Evolutionary conservation across 352 stramenopile species (phyloP).

Genomic region (Globisporangium nodosum): DNA sequence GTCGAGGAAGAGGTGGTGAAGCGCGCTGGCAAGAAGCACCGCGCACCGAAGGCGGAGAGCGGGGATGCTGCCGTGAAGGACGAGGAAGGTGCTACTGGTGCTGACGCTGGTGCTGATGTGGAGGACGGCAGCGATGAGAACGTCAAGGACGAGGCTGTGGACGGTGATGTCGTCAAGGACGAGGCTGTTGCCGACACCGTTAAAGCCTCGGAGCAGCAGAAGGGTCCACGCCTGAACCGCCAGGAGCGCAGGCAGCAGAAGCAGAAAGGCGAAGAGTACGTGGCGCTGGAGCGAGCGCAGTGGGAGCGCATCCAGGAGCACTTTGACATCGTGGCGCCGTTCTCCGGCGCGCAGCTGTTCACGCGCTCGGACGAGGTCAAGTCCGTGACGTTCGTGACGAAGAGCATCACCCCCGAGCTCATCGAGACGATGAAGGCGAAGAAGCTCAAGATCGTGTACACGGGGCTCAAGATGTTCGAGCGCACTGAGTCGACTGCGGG

Average conservation of each 20-base stretch:
- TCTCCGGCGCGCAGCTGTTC: constrained; percentile 78
- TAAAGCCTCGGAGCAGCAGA: constrained; percentile 13
- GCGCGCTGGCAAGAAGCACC: constrained; percentile 14
- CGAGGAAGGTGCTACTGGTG: constrained; percentile 13
- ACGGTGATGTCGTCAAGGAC: background rate
- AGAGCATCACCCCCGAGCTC: constrained; percentile 78
- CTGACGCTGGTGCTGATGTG: background rate
- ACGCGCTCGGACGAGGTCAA: constrained; percentile 85
- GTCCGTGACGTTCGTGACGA: constrained; percentile 79
- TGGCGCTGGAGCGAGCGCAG: constrained; percentile 55
- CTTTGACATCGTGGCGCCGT: constrained; percentile 65
- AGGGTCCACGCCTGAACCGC: constrained; percentile 15
- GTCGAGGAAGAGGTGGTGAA: constrained; percentile 16
- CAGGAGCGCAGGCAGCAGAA: constrained; percentile 45
- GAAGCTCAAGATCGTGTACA: constrained; percentile 88
- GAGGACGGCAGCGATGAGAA: background rate
- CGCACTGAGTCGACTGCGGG: constrained; percentile 70
- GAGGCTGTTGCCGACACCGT: constrained; percentile 13
- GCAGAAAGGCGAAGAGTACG: constrained; percentile 66
- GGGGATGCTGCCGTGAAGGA: background rate
- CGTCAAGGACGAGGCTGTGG: constrained; percentile 1
- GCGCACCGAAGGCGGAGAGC: constrained; percentile 17
- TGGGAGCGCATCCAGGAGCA: constrained; percentile 63
- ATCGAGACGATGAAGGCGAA: constrained; percentile 83
- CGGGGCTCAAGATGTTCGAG: constrained; percentile 91